Evolutionary conservation across 768 basidiomycete genomes (phyloP).

Genomic region (Suillus weaverae): DNA sequence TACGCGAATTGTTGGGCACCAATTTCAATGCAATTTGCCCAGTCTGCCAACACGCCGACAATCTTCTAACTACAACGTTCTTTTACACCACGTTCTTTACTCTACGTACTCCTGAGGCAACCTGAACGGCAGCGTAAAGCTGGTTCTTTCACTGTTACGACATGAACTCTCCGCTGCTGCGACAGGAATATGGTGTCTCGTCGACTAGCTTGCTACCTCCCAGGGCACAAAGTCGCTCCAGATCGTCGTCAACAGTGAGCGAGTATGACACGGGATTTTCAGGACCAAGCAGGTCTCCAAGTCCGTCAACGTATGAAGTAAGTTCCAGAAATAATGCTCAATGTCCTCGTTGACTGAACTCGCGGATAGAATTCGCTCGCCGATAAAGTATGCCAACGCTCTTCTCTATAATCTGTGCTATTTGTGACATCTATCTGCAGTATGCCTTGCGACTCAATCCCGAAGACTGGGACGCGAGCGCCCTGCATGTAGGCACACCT

Average conservation of each 20-base stretch:
- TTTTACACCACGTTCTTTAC: conserved; percentile 23
- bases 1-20: conserved; percentile 7
- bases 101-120: conserved; percentile 2
- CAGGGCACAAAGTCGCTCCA: conserved; percentile 16
- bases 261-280: conserved; percentile 19
- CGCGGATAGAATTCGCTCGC: conserved; percentile 27
- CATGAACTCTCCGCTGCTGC: conserved; percentile 28
- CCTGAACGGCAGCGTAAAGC: conserved; percentile 2
- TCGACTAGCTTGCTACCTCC: conserved; percentile 25
- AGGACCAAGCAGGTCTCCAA: conserved; percentile 21
- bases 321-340: conserved; percentile 5
- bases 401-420: background rate
- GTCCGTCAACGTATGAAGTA: conserved; percentile 30
- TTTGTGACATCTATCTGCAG: conserved; percentile 22
- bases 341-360: background rate
- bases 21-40: conserved; percentile 1
- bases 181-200: conserved; percentile 29
- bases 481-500: conserved; percentile 41
- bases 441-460: conserved; percentile 43
- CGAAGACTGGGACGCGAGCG: conserved; percentile 48
- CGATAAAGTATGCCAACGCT: conserved; percentile 21
- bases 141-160: conserved; percentile 4
- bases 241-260: conserved; percentile 20
- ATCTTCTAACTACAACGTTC: conserved; percentile 8
- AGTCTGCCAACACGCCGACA: background rate